These are phyloP conservation scores for Candolleomyces efflorescens DNA, from an alignment of 768 basidiomycete genomes.

Conservation along the genomic window DNA sequence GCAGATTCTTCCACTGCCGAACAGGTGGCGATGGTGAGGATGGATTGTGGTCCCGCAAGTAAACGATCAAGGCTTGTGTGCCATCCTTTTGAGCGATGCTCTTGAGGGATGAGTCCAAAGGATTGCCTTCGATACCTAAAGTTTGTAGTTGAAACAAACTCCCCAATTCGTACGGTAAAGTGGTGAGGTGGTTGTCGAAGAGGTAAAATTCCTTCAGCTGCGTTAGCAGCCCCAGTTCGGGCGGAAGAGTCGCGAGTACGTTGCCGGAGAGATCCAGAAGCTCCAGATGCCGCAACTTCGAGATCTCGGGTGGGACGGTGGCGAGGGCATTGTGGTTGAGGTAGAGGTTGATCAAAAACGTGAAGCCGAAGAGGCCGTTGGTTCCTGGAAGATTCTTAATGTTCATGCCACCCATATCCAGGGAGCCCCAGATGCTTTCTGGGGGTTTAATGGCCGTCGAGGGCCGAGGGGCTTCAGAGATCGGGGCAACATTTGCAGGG, in stretches of 20 bases:
- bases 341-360: slow-evolving; percentile 92
- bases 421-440: slow-evolving; percentile 79
- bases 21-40: slow-evolving; percentile 76
- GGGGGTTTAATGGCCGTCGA: slow-evolving; percentile 56
- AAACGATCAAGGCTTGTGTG: slow-evolving; percentile 82
- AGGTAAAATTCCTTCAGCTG: slow-evolving; percentile 88
- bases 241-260: slow-evolving; percentile 68
- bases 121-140: slow-evolving; percentile 96
- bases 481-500: slow-evolving; percentile 72
- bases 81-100: slow-evolving; percentile 90
- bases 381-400: slow-evolving; percentile 84
- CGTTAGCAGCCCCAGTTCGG: slow-evolving; percentile 88
- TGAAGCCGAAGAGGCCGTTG: slow-evolving; percentile 77
- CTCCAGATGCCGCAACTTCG: slow-evolving; percentile 80
- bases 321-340: slow-evolving; percentile 92
- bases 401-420: slow-evolving; percentile 95
- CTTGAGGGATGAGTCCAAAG: slow-evolving; percentile 74
- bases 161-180: slow-evolving; percentile 84
- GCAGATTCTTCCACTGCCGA: slow-evolving; percentile 68
- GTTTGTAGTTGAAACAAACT: slow-evolving; percentile 89
- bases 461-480: slow-evolving; percentile 62
- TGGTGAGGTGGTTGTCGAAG: slow-evolving; percentile 91
- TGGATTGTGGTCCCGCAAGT: slow-evolving; percentile 91
- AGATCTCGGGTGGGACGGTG: slow-evolving; percentile 75
- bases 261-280: slow-evolving; percentile 92